Conservation (phyloP, 1,284 basidiomycete genomes). For the Rhodotorula sp. region DNA sequence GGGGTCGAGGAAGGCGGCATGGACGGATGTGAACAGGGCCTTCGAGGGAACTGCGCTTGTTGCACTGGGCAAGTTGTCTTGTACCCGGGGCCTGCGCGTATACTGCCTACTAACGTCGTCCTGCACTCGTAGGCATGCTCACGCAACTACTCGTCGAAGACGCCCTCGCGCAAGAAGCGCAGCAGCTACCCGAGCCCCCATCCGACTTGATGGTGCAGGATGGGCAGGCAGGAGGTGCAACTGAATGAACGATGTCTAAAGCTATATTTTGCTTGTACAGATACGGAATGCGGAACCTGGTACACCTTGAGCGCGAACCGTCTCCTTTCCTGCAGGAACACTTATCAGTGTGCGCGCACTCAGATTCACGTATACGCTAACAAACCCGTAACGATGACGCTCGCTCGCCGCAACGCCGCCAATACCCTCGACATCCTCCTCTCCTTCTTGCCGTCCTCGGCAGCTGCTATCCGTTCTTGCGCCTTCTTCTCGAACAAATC, state of each 20-base stretch:
- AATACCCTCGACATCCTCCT: neutral
- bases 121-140: slow-evolving; percentile 29
- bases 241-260: too few species aligned
- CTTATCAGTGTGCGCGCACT: too few species aligned
- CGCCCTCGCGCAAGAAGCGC: neutral
- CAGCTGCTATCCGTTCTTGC: too few species aligned
- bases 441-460: too few species aligned
- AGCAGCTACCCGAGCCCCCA: neutral
- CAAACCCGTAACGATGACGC: too few species aligned
- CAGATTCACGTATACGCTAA: too few species aligned
- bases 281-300: neutral
- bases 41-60: slow-evolving; percentile 38
- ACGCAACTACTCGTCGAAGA: slow-evolving; percentile 35
- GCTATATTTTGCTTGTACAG: slow-evolving; percentile 7
- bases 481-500: slow-evolving; percentile 9
- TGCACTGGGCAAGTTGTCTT: slow-evolving; percentile 32
- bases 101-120: neutral
- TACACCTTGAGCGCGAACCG: too few species aligned
- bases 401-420: neutral
- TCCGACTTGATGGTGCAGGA: neutral
- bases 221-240: too few species aligned
- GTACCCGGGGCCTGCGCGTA: too few species aligned
- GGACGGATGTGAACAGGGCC: slow-evolving; percentile 20
- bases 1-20: slow-evolving; percentile 7
- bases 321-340: too few species aligned